Percentiles rank a stretch among this genome's conserved stretches.
Conservation (phyloP, 1,284 basidiomycete genomes). For the Athelia sp. region DNA sequence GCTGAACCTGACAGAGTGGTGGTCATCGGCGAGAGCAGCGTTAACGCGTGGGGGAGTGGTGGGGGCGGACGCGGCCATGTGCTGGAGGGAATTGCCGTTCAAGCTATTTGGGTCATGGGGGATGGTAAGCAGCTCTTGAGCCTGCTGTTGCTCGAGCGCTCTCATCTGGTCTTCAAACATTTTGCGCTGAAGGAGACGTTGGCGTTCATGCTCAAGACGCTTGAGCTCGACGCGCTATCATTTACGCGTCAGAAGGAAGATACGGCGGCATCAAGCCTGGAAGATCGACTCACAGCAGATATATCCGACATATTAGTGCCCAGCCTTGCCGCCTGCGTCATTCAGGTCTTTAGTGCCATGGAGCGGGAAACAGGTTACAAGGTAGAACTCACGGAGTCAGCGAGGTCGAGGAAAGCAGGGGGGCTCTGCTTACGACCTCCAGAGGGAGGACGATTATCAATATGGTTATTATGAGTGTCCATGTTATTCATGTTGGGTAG, state of each 20-base stretch:
- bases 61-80: constrained; percentile 75
- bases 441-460: constrained; percentile 59
- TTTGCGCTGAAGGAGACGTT: constrained; percentile 80
- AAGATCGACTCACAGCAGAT: constrained; percentile 57
- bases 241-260: constrained; percentile 6
- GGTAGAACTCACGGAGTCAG: constrained; percentile 81
- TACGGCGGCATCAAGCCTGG: not conserved
- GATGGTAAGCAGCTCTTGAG: constrained; percentile 73
- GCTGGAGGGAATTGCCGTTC: constrained; percentile 43
- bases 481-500: constrained; percentile 56
- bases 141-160: constrained; percentile 86
- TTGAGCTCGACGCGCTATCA: constrained; percentile 83
- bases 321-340: constrained; percentile 65
- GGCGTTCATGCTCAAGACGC: constrained; percentile 85
- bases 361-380: constrained; percentile 13
- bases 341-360: constrained; percentile 11
- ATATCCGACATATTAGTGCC: constrained; percentile 80
- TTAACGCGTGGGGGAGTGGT: constrained; percentile 79
- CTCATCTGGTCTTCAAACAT: constrained; percentile 94
- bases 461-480: constrained; percentile 65
- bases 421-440: constrained; percentile 79
- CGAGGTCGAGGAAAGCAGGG: constrained; percentile 84
- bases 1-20: constrained; percentile 34
- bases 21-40: constrained; percentile 51
- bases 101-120: constrained; percentile 45